These are phyloP conservation scores for Penicillium fimorum DNA, from an alignment of 495 filamentous ascomycete species.

Conservation along the genomic window DNA sequence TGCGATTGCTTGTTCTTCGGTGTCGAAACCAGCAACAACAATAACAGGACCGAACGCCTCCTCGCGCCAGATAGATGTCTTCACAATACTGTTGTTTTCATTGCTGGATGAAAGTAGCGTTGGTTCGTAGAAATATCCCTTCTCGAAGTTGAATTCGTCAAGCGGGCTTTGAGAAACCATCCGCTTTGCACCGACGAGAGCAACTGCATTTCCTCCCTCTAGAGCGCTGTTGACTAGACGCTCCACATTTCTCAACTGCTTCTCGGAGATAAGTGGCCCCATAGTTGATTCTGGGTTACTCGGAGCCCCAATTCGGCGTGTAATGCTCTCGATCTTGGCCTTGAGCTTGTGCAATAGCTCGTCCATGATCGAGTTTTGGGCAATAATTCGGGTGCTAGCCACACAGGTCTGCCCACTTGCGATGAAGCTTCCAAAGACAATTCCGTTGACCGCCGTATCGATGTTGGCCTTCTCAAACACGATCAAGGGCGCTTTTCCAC, in stretches of 20 bases:
- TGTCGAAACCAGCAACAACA: constrained; percentile 39
- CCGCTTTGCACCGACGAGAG: constrained; percentile 35
- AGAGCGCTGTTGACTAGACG: constrained; percentile 30
- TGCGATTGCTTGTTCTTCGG: constrained; percentile 39
- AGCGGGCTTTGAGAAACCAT: constrained; percentile 26
- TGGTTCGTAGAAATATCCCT: constrained; percentile 59
- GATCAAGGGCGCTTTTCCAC: constrained; percentile 59
- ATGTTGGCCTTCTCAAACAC: constrained; percentile 53
- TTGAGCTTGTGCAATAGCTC: constrained; percentile 35
- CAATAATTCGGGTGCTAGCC: constrained; percentile 57
- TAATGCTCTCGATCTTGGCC: constrained; percentile 40
- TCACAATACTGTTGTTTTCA: constrained; percentile 3
- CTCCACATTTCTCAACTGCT: constrained; percentile 20
- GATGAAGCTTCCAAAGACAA: constrained; percentile 57
- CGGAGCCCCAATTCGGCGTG: constrained; percentile 31
- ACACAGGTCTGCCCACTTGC: constrained; percentile 64
- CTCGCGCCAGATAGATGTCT: constrained; percentile 35
- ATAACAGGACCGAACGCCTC: constrained; percentile 53
- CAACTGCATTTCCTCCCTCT: constrained; percentile 24
- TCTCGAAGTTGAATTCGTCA: constrained; percentile 27
- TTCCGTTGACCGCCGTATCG: constrained; percentile 53
- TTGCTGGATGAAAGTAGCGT: constrained; percentile 44
- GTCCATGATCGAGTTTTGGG: constrained; percentile 47
- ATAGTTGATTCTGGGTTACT: constrained; percentile 20
- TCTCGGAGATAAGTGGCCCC: constrained; percentile 24